These are phyloP conservation scores for Ustilago bromivora DNA, from an alignment of 1,284 basidiomycete genomes.

Conservation along the genomic window DNA sequence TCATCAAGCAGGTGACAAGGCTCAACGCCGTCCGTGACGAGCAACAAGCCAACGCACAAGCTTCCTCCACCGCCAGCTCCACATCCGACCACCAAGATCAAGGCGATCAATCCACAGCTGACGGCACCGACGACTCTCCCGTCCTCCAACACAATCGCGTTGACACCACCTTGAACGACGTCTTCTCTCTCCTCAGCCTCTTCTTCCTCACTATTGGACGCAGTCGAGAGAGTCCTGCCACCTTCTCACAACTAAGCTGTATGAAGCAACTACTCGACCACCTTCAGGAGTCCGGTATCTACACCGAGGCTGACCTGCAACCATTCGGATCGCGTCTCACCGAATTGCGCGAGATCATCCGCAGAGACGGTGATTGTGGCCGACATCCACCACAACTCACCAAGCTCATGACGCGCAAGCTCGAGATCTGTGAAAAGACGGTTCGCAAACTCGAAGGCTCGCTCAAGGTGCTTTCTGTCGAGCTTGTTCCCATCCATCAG, in stretches of 20 bases:
- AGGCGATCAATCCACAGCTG: conserved; percentile 17
- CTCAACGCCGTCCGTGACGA: conserved; percentile 89
- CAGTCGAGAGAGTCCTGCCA: conserved; percentile 66
- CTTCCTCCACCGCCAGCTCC: conserved; percentile 39
- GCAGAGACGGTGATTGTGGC: conserved; percentile 74
- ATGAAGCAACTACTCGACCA: conserved; percentile 70
- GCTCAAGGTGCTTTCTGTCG: conserved; percentile 68
- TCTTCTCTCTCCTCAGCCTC: conserved; percentile 67
- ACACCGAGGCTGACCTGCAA: conserved; percentile 67
- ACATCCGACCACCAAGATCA: conserved; percentile 43
- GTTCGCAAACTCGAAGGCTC: conserved; percentile 62
- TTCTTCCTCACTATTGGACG: conserved; percentile 69
- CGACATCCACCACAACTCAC: conserved; percentile 89
- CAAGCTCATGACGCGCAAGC: conserved; percentile 87
- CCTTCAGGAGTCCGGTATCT: conserved; percentile 66
- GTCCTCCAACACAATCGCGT: conserved; percentile 63
- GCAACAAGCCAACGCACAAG: conserved; percentile 51
- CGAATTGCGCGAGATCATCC: conserved; percentile 67
- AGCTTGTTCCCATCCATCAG: conserved; percentile 72
- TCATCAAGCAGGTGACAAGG: conserved; percentile 94
- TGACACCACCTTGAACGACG: conserved; percentile 69
- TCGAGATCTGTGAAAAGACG: conserved; percentile 81
- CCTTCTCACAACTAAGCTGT: conserved; percentile 66
- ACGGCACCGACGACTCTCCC: conserved; percentile 45
- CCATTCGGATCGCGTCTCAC: conserved; percentile 64